phyloP scores from a whole-genome alignment of 2,329 filamentous ascomycete genomes.

The Phoma sp. region DNA sequence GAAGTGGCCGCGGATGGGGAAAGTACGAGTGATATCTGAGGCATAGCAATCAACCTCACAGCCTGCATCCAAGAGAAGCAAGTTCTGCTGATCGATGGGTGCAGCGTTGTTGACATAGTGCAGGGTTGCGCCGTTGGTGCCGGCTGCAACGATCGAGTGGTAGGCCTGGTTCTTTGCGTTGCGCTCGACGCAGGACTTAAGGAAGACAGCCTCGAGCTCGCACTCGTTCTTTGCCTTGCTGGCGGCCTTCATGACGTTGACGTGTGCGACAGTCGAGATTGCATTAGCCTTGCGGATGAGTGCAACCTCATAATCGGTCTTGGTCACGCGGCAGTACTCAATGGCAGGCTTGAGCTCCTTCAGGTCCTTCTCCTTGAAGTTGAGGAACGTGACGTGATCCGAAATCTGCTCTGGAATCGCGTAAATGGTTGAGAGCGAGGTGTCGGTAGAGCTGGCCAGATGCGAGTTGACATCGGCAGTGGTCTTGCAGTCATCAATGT shows the following conservation, averaged over 20 bases:
- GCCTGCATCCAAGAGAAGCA: slow-evolving; percentile 84
- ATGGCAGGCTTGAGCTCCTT: slow-evolving; percentile 67
- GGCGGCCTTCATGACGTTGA: slow-evolving; percentile 68
- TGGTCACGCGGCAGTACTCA: slow-evolving; percentile 79
- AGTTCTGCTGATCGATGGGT: slow-evolving; percentile 65
- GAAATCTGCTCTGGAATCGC: slow-evolving; percentile 81
- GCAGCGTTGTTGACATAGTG: slow-evolving; percentile 73
- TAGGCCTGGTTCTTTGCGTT: slow-evolving; percentile 87
- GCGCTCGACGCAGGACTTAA: slow-evolving; percentile 75
- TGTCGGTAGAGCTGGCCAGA: slow-evolving; percentile 63
- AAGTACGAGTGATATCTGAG: slow-evolving; percentile 78
- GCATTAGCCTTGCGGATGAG: slow-evolving; percentile 81
- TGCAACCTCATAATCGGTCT: slow-evolving; percentile 83
- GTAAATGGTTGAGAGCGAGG: slow-evolving; percentile 63
- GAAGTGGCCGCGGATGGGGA: slow-evolving; percentile 72
- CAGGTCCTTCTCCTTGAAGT: slow-evolving; percentile 70
- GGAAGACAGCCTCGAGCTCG: slow-evolving; percentile 81
- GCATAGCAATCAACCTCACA: slow-evolving; percentile 59
- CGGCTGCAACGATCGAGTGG: slow-evolving; percentile 81
- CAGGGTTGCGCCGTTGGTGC: slow-evolving; percentile 79
- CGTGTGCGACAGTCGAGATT: slow-evolving; percentile 79
- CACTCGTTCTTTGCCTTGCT: slow-evolving; percentile 74
- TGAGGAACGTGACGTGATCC: slow-evolving; percentile 71
- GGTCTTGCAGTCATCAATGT: slow-evolving; percentile 72
- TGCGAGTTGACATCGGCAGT: slow-evolving; percentile 77